Percentiles rank a stretch among this genome's conserved stretches.
Conservation (phyloP, 106 monocot species). For the Dendrobium nobile region DNA sequence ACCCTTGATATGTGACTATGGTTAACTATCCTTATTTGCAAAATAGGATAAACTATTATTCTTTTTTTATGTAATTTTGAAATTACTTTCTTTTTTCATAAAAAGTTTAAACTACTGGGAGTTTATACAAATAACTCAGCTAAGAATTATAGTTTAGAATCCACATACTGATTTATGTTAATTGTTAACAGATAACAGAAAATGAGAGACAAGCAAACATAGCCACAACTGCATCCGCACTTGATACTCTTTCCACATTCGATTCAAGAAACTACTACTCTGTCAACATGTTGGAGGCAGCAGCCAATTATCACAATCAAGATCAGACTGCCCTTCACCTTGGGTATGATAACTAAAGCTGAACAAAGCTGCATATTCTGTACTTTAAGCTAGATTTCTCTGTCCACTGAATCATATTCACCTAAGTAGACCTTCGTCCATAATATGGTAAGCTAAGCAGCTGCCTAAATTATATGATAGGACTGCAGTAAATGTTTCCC, state of each 20-base stretch:
- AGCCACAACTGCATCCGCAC: neutral
- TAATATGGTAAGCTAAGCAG: neutral
- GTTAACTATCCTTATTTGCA: neutral
- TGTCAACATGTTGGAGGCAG: slow-evolving; percentile 34
- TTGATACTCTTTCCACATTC: slow-evolving; percentile 32
- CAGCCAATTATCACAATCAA: slow-evolving; percentile 29
- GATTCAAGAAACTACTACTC: slow-evolving; percentile 44
- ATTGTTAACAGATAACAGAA: neutral
- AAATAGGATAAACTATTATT: neutral
- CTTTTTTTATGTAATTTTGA: neutral
- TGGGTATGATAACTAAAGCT: slow-evolving; percentile 38
- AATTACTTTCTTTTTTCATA: neutral
- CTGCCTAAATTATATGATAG: neutral
- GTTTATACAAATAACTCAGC: neutral
- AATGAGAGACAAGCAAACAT: slow-evolving; percentile 10
- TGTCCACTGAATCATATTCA: neutral
- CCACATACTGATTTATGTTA: neutral
- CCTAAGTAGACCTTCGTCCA: neutral
- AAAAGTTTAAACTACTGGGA: neutral
- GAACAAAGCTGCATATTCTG: neutral
- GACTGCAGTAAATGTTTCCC: neutral
- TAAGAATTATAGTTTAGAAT: neutral
- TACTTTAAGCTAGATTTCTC: neutral
- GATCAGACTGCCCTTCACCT: slow-evolving; percentile 62
- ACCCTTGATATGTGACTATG: neutral